Evolutionary conservation across 2,329 filamentous ascomycete species (phyloP), one percentile per base, ranked within the genome.

Genomic region (Albophoma yamanashiensis): DNA sequence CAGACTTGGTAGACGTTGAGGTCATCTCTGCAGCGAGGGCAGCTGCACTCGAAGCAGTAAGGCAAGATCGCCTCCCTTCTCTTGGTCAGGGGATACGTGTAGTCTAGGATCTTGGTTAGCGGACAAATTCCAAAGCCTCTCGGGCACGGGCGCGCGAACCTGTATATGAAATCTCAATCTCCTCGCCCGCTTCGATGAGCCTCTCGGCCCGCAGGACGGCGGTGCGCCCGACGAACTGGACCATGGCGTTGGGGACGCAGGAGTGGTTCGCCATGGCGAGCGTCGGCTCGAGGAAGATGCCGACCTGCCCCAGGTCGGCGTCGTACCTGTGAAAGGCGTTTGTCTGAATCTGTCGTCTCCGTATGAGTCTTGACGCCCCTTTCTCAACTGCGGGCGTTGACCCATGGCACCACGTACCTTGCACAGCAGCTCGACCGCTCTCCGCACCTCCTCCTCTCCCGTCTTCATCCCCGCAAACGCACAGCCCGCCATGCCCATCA

Each of bases 211-310:
- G 75, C 17, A 88, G 69, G 3, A 79, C 70, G 3, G 82, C 79
- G 4, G 70, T 75, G 7, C 83, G 76, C 4, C 80, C 80, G 45
- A 78, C 65, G 58, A 86, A 86, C 52, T 79, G 76, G 20, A 87
- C 80, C 56, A 79, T 74, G 1, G 84, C 82, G 63, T 85, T 87
- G 4, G 84, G 84, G 2, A 79, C 68, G 63, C 85, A 88, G 0
- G 83, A 84, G 67, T 88, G 85, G 63, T 88, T 87, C 27, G 78
- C 77, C 78, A 86, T 84, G 61, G 83, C 80, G 50, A 85, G 72
- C 4, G 70, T 76, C 0, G 81, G 75, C 63, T 85, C 80, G 43
- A 87, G 71, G 62, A 83, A 86, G 38, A 85, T 73, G 31, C 82
- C 83, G 1, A 78, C 74, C 59, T 80, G 74, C 1, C 76, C 79